Percentiles rank a stretch among this genome's conserved stretches.
Evolutionary conservation across 2,329 filamentous ascomycete genomes (phyloP).

Genomic region (Lachnellula subtilissima): DNA sequence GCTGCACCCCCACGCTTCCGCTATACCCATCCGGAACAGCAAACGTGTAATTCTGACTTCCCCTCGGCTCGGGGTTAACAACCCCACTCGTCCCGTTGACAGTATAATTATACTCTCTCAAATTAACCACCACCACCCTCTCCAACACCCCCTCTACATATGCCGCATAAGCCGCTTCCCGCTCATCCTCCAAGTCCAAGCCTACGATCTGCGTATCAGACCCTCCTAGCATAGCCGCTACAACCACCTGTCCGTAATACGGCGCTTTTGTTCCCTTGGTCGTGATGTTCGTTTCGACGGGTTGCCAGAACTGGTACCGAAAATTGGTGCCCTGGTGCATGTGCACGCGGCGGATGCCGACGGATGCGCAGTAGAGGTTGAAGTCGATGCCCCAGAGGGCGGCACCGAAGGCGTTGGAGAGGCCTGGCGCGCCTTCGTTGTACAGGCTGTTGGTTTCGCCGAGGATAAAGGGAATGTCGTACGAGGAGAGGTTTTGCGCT

Average conservation of each 20-base stretch:
- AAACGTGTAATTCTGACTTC: constrained; percentile 39
- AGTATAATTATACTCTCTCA: constrained; percentile 56
- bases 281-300: constrained; percentile 45
- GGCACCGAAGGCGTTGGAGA: constrained; percentile 61
- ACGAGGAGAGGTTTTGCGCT: constrained; percentile 32
- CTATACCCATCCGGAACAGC: constrained; percentile 24
- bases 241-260: constrained; percentile 58
- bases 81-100: constrained; percentile 34
- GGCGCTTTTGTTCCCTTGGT: constrained; percentile 55
- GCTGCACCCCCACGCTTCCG: constrained; percentile 36
- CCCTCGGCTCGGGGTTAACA: constrained; percentile 30
- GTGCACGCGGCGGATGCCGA: constrained; percentile 52
- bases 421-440: constrained; percentile 54
- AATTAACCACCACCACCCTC: constrained; percentile 52
- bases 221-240: constrained; percentile 49
- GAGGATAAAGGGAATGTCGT: constrained; percentile 27
- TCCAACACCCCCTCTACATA: constrained; percentile 42
- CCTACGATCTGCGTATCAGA: constrained; percentile 42
- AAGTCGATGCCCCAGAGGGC: constrained; percentile 62
- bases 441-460: constrained; percentile 56
- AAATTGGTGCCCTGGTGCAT: constrained; percentile 63
- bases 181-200: constrained; percentile 35
- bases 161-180: constrained; percentile 51
- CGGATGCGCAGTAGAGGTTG: constrained; percentile 51
- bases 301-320: constrained; percentile 58